Percentiles rank a stretch among this genome's conserved stretches.
phyloP scores from a whole-genome alignment of 2,329 filamentous ascomycete genomes.

The Macrophomina tecta region DNA sequence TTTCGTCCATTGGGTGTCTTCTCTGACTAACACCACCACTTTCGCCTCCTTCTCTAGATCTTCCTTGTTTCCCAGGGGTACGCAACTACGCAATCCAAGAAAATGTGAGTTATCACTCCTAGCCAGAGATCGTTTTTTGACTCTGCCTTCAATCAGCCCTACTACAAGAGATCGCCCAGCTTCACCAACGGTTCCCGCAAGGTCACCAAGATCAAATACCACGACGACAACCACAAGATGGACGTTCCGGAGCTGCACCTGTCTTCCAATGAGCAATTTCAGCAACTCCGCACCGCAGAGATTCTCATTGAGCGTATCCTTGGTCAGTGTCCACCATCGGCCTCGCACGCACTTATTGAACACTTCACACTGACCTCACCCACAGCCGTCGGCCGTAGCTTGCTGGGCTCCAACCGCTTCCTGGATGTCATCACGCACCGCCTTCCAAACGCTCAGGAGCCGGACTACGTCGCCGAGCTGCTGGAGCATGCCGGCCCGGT shows the following conservation, averaged over 20 bases:
- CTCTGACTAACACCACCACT: no score
- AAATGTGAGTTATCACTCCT: not conserved
- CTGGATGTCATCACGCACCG: slow-evolving; percentile 23
- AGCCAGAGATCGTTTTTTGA: not conserved
- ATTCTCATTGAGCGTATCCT: slow-evolving; percentile 12
- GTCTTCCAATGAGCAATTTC: not conserved
- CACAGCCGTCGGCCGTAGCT: slow-evolving; percentile 3
- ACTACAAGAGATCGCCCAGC: not conserved
- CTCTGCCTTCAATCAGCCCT: not conserved
- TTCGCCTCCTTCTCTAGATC: not conserved
- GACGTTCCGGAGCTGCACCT: slow-evolving; percentile 5
- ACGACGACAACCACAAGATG: not conserved
- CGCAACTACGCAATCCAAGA: not conserved
- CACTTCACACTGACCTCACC: not conserved
- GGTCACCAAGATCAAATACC: no score
- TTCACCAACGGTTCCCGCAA: no score
- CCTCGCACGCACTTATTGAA: not conserved
- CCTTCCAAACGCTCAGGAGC: not conserved
- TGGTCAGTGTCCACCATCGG: not conserved
- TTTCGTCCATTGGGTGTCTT: not conserved
- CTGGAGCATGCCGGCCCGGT: slow-evolving; percentile 10
- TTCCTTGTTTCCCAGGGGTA: not conserved
- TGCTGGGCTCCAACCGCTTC: slow-evolving; percentile 8
- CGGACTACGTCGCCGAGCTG: slow-evolving; percentile 15
- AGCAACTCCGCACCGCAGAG: not conserved